Conservation (phyloP, 768 basidiomycete genomes). For the Podaxis pistillaris region DNA sequence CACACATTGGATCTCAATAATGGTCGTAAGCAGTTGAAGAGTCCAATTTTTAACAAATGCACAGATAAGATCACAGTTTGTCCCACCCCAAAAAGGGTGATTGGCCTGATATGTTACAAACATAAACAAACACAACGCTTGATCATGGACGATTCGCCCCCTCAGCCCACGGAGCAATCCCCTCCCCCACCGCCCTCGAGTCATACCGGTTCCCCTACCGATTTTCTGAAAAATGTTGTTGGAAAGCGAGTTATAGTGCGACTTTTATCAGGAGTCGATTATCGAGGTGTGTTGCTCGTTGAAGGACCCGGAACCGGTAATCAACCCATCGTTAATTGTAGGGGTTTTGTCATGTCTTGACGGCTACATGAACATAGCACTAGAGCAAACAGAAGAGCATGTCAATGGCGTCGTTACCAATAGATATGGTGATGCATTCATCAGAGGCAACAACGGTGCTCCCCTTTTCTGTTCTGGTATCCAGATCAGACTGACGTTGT, state of each 20-base stretch:
- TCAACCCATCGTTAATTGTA: slow-evolving; percentile 28
- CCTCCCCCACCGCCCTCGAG: slow-evolving; percentile 48
- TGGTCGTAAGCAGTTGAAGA: no score
- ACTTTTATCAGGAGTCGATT: slow-evolving; percentile 90
- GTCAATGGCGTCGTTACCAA: slow-evolving; percentile 87
- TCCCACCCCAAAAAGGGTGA: not conserved
- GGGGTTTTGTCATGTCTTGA: slow-evolving; percentile 94
- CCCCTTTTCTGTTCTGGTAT: not conserved
- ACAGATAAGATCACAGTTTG: no score
- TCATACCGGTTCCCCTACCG: slow-evolving; percentile 80
- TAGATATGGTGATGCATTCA: slow-evolving; percentile 92
- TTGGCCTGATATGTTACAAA: not conserved
- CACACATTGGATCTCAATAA: no score
- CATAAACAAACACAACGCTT: slow-evolving; percentile 3
- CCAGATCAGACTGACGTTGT: slow-evolving; percentile 3
- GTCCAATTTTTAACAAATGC: no score
- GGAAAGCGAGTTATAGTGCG: slow-evolving; percentile 95
- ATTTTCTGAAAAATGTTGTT: slow-evolving; percentile 93
- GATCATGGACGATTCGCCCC: slow-evolving; percentile 26
- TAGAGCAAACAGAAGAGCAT: slow-evolving; percentile 97
- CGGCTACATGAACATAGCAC: slow-evolving; percentile 98
- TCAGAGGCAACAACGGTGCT: slow-evolving; percentile 88
- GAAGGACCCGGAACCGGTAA: not conserved
- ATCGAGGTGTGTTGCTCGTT: slow-evolving; percentile 60
- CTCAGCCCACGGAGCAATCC: slow-evolving; percentile 30